phyloP scores from a whole-genome alignment of 352 stramenopile species.

The Paralagenidium karlingii region DNA sequence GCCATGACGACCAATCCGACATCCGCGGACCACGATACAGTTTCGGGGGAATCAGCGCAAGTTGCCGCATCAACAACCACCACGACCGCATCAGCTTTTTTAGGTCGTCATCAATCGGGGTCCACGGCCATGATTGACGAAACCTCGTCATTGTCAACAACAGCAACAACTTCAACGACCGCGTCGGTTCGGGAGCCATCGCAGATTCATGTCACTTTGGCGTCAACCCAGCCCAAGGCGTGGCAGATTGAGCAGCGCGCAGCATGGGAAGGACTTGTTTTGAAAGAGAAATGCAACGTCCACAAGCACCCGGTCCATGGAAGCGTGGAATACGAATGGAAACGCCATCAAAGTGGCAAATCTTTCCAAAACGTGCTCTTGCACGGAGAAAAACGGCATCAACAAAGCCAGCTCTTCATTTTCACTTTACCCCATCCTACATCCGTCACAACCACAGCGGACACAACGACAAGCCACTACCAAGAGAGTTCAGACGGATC shows the following conservation, averaged over 20 bases:
- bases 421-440: constrained; percentile 18
- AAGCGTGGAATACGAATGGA: constrained; percentile 53
- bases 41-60: too few species aligned
- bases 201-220: constrained; percentile 57
- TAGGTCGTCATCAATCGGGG: constrained; percentile 5
- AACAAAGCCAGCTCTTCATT: constrained; percentile 55
- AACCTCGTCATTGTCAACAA: too few species aligned
- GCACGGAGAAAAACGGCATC: constrained; percentile 48
- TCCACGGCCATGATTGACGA: too few species aligned
- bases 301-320: constrained; percentile 10
- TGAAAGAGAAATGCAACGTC: constrained; percentile 22
- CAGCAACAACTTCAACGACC: too few species aligned
- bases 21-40: too few species aligned
- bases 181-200: too few species aligned
- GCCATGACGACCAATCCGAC: too few species aligned
- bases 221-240: constrained; percentile 55
- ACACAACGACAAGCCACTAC: background rate
- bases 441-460: too few species aligned
- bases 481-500: background rate
- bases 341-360: constrained; percentile 81
- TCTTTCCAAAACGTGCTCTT: constrained; percentile 73
- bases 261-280: constrained; percentile 15
- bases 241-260: constrained; percentile 60
- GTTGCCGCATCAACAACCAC: too few species aligned
- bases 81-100: too few species aligned